Conservation (phyloP, 176 grass and related monocot genomes). For the Cenchrus americanus region DNA sequence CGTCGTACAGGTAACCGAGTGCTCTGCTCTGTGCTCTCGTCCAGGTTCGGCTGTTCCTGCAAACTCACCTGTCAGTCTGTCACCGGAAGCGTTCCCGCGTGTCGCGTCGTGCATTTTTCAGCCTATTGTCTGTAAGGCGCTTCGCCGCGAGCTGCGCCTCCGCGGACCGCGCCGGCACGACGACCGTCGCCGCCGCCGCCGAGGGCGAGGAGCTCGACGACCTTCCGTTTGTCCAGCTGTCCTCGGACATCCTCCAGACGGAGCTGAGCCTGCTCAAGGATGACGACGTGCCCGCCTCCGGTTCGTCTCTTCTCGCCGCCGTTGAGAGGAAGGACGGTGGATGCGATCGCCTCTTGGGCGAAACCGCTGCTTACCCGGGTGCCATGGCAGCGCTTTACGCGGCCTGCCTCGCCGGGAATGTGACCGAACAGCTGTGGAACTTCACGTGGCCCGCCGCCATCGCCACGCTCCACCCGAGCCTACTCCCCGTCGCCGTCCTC, state of each 20-base stretch:
- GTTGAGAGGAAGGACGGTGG: not conserved
- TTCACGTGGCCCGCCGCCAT: slow-evolving; percentile 72
- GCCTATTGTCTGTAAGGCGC: not conserved
- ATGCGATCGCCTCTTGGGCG: not conserved
- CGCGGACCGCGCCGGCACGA: not conserved
- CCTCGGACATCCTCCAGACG: slow-evolving; percentile 21
- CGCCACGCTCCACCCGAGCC: slow-evolving; percentile 60
- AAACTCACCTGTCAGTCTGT: not conserved
- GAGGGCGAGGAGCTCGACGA: not conserved
- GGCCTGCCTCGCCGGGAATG: slow-evolving; percentile 58
- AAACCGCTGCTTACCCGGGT: slow-evolving; percentile 39
- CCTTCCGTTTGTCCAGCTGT: slow-evolving; percentile 31
- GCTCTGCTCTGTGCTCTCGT: not conserved
- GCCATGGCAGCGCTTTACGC: slow-evolving; percentile 56
- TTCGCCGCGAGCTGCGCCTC: slow-evolving; percentile 2
- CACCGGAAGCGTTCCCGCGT: not conserved
- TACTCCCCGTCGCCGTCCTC: slow-evolving; percentile 62
- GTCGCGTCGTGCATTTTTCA: not conserved
- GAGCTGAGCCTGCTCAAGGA: slow-evolving; percentile 39
- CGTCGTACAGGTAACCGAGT: not conserved
- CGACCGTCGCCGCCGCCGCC: not conserved
- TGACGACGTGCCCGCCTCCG: not conserved
- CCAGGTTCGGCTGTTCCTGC: not conserved
- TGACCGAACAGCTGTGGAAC: slow-evolving; percentile 71
- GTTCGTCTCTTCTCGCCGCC: not conserved